Conservation (phyloP, 2,329 filamentous ascomycete species). For the Sclerotinia subarctica region DNA sequence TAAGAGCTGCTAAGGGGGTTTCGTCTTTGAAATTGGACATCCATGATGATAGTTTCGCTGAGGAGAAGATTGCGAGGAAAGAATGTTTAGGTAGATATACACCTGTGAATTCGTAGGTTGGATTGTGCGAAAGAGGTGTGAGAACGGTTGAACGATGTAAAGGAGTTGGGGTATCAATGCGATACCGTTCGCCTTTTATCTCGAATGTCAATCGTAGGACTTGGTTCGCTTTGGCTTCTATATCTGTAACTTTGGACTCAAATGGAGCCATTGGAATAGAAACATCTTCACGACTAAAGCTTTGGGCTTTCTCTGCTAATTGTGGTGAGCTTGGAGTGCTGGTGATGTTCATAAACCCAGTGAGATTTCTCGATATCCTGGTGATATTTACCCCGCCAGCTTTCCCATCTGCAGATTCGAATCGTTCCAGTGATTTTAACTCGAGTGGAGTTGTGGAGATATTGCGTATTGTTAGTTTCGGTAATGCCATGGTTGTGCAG, state of each 20-base stretch:
- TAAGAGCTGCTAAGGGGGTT: constrained; percentile 73
- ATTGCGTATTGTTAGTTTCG: constrained; percentile 71
- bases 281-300: constrained; percentile 60
- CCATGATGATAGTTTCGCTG: constrained; percentile 68
- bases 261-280: constrained; percentile 67
- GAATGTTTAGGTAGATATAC: constrained; percentile 59
- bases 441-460: constrained; percentile 70
- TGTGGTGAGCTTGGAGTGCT: constrained; percentile 36
- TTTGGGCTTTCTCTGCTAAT: constrained; percentile 52
- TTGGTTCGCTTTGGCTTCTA: constrained; percentile 59
- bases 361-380: constrained; percentile 48
- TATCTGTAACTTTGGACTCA: constrained; percentile 58
- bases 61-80: constrained; percentile 65
- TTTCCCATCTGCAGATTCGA: constrained; percentile 48
- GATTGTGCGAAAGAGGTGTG: constrained; percentile 52
- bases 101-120: constrained; percentile 57
- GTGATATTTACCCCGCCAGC: constrained; percentile 31
- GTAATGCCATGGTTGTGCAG: constrained; percentile 28
- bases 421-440: constrained; percentile 71
- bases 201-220: constrained; percentile 73
- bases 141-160: constrained; percentile 59
- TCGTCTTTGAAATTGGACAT: constrained; percentile 73
- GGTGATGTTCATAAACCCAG: constrained; percentile 46
- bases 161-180: constrained; percentile 67
- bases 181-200: constrained; percentile 61